Conservation (phyloP, 2,329 filamentous ascomycete genomes). For the Simplicillium sp. region DNA sequence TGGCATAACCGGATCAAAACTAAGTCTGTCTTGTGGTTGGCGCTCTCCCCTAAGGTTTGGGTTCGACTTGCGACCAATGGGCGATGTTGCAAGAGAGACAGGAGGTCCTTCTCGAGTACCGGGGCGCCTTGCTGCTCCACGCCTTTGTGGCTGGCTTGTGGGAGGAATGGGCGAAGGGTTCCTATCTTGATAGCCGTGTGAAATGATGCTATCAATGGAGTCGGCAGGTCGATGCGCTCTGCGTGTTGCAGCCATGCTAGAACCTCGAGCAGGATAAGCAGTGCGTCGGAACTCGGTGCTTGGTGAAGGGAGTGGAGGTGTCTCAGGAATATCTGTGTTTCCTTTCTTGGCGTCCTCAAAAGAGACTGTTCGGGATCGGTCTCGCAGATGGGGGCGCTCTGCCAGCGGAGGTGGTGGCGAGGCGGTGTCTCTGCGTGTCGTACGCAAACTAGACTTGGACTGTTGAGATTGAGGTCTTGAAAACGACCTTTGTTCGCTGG, state of each 20-base stretch:
- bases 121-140: slow-evolving; percentile 1
- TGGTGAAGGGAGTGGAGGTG: neutral
- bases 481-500: neutral
- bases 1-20: neutral
- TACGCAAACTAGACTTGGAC: neutral
- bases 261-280: slow-evolving; percentile 14
- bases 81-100: slow-evolving; percentile 2
- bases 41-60: slow-evolving; percentile 2
- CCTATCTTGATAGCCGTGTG: slow-evolving; percentile 4
- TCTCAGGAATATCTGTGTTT: neutral
- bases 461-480: neutral
- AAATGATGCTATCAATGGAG: slow-evolving; percentile 18
- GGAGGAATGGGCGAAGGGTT: slow-evolving; percentile 5
- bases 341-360: too few species aligned
- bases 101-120: slow-evolving; percentile 2
- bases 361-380: neutral
- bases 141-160: neutral
- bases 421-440: neutral
- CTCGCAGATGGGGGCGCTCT: neutral
- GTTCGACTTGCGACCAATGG: slow-evolving; percentile 1
- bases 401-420: neutral
- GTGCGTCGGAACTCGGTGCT: slow-evolving; percentile 8
- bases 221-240: slow-evolving; percentile 9
- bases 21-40: neutral
- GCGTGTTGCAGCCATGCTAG: slow-evolving; percentile 14